Evolutionary conservation across 768 basidiomycete genomes (phyloP), one percentile per base, ranked within the genome.

Genomic region (Auricularia auricula-judae): DNA sequence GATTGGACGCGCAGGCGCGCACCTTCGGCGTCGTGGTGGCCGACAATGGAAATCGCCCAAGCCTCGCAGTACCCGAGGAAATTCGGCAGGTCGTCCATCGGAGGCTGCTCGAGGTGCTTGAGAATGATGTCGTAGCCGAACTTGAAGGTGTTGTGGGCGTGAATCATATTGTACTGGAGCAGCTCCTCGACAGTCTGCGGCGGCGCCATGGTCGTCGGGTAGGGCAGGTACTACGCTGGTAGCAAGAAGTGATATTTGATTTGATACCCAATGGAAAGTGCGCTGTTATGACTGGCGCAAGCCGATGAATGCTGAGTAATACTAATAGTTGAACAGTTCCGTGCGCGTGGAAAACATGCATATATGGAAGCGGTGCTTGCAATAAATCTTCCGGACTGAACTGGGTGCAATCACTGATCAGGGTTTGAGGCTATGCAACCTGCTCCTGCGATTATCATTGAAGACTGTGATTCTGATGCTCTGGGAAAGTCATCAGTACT

Each of bases 51-150:
- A 39, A 68, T 63, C 1, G 70, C 74, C 77, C 77, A 79, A 2
- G 76, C 75, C 62, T 74, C 70, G 64, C 75, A 75, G 60, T 79
- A 78, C 0, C 77, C 76, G 8, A 80, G 67, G 64, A 79, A 79
- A 67, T 79, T 79, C 36, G 66, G 61, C 23, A 78, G 70, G 64
- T 78, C 78, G 61, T 75, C 67, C 12, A 64, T 65, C 0, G 77
- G 77, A 1, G 75, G 76, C 18, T 74, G 66, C 29, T 74, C 75
- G 21, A 79, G 75, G 63, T 70, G 71, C 3, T 70, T 67, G 29
- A 76, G 35, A 62, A 79, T 78, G 53, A 53, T 74, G 43, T 76
- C 72, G 66, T 74, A 79, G 10, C 73, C 77, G 3, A 71, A 62
- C 66, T 77, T 76, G 68, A 73, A 77, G n/a, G 72, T 69, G 8